Evolutionary conservation across 805 yeast species (phyloP), one percentile per base, ranked within the genome.

Genomic region (Scheffersomyces coipomensis): DNA sequence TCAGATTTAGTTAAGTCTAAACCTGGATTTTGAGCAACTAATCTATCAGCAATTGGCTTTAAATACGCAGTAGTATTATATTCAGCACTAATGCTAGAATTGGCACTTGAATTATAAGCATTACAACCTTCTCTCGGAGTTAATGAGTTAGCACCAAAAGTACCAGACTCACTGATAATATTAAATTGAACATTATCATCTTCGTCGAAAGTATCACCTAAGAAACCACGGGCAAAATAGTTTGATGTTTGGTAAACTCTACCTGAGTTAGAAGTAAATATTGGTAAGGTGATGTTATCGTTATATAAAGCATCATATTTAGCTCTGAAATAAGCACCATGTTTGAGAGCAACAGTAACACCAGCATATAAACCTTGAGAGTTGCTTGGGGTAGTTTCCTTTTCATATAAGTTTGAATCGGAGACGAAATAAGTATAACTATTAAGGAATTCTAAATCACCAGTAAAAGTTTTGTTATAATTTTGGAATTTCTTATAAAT

Each of bases 211-310:
- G 66, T 61, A 37, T 64, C 66, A 9, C 76, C 75, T 48, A 78
- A 64, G 58, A 83, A 81, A 0, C 87, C 88, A 47, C 74, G 63
- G 8, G 82, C 78, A 53, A 81, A 82, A 50, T 67, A 62, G 19
- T 66, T 56, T 6, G 85, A 76, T 27, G 84, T 75, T 43, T 73
- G 78, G 42, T 72, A 69, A 23, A 78, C 76, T 45, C 88, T 69
- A 43, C 73, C 71, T 33, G 76, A 73, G 35, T 76, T 76, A 11
- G 83, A 73, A 5, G 79, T 55, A 53, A 80, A 83, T 25, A 83
- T 64, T 6, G 78, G 79, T 21, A 80, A 55, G 4, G 51, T 42
- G 6, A 15, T n/a, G 22, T 55, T 52, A 2, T 52, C 55, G 29
- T 66, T 56, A 54, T 66, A 73, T 34, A 83, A 66, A 35, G 67